Conservation (phyloP, 2,329 filamentous ascomycete genomes). For the Cladobotryum mycophilum region DNA sequence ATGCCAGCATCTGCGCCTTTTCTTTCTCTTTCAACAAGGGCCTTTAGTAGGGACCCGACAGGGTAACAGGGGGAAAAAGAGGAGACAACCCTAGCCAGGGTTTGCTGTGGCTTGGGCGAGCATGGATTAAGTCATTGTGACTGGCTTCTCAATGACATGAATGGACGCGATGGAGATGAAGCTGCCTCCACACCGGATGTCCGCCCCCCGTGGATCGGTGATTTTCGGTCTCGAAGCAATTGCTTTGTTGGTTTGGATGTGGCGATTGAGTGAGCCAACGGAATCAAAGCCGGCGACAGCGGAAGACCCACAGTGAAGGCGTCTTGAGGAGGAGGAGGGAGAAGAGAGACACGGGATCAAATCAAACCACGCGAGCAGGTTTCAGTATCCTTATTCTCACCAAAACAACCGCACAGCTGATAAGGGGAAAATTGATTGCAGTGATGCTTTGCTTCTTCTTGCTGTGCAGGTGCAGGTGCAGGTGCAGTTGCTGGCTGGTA, state of each 20-base stretch:
- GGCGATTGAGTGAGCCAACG: too few species aligned
- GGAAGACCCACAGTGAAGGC: neutral
- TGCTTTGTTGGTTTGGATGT: too few species aligned
- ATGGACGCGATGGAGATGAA: neutral
- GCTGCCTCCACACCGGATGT: conserved; percentile 1
- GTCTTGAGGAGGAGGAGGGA: neutral
- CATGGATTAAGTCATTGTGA: conserved; percentile 2
- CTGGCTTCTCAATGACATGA: conserved; percentile 2
- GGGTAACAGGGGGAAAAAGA: neutral
- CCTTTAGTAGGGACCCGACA: neutral
- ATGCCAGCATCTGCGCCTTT: neutral
- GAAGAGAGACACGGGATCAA: neutral
- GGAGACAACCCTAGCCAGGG: too few species aligned
- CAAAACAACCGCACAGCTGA: neutral
- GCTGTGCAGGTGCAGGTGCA: too few species aligned
- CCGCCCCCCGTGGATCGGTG: neutral
- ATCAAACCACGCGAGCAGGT: neutral
- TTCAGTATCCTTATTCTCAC: neutral
- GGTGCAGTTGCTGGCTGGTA: too few species aligned
- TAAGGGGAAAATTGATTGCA: too few species aligned
- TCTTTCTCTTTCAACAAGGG: neutral
- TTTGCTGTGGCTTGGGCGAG: neutral
- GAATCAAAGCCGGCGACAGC: too few species aligned
- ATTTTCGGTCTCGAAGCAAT: too few species aligned
- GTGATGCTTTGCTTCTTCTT: too few species aligned